These are phyloP conservation scores for Heliamphora exappendiculata DNA, from an alignment of 148 eudicot genomes.

Conservation along the genomic window DNA sequence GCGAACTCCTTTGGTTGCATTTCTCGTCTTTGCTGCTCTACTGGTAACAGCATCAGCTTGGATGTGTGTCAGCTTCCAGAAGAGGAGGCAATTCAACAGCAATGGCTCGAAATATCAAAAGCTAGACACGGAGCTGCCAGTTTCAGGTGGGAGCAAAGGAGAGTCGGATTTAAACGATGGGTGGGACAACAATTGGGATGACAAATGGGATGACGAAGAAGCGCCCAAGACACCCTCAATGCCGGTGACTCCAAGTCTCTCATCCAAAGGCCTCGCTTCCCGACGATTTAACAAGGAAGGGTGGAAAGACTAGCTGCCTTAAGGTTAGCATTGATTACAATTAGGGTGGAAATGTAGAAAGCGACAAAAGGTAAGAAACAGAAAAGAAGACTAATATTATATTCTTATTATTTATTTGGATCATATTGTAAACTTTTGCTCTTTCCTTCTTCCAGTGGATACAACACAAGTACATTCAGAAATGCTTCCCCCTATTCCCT, in stretches of 20 bases:
- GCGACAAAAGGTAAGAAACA: not conserved
- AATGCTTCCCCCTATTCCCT: not conserved
- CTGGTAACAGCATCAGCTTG: conserved; percentile 36
- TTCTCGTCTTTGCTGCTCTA: conserved; percentile 28
- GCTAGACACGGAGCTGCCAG: conserved; percentile 63
- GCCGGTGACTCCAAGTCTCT: conserved; percentile 62
- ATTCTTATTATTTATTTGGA: not conserved
- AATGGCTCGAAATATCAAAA: conserved; percentile 38
- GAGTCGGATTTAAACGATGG: conserved; percentile 26
- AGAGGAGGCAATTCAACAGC: conserved; percentile 19
- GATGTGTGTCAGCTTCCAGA: conserved; percentile 34
- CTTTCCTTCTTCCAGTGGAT: not conserved
- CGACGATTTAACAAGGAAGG: conserved; percentile 58
- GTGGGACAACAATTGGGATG: conserved; percentile 73
- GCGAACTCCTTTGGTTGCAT: conserved; percentile 23
- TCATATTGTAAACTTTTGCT: not conserved
- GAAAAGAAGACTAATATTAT: not conserved
- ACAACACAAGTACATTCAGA: not conserved
- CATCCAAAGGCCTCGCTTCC: conserved; percentile 61
- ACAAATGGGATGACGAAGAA: conserved; percentile 68
- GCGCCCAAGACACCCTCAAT: conserved; percentile 56
- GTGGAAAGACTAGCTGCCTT: conserved; percentile 58
- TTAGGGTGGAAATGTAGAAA: not conserved
- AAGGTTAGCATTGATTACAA: conserved; percentile 2
- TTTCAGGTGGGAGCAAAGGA: conserved; percentile 33